Conservation (phyloP, 73 alveolate genomes). For the Paraurostyla sp. region DNA sequence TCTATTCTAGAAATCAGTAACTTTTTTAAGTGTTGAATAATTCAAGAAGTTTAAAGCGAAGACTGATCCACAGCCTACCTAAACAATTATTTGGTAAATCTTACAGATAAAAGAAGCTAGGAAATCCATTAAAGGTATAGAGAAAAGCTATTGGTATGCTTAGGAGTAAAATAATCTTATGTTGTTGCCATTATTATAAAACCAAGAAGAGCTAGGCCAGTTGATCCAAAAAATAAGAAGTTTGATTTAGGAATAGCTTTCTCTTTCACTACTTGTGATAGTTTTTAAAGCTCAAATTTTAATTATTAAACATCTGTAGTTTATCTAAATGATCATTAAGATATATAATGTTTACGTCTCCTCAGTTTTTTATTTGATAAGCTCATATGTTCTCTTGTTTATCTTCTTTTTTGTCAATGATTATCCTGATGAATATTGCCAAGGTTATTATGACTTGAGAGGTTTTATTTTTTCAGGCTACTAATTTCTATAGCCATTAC, state of each 20-base stretch:
- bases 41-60: background rate
- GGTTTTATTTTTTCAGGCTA: slow-evolving; percentile 3
- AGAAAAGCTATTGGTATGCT: background rate
- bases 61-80: background rate
- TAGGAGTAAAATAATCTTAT: background rate
- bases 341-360: background rate
- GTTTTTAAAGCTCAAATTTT: background rate
- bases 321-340: background rate
- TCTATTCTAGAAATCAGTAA: background rate
- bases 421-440: background rate
- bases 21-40: background rate
- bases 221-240: background rate
- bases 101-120: background rate
- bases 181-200: background rate
- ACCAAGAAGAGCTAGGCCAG: background rate
- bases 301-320: background rate
- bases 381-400: background rate
- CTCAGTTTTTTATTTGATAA: background rate
- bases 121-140: background rate
- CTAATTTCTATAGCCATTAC: background rate
- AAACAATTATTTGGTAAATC: background rate
- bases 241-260: background rate
- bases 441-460: background rate
- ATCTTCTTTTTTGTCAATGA: background rate
- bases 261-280: background rate